Percentiles rank a stretch among this genome's conserved stretches.
Evolutionary conservation across 2,329 filamentous ascomycete species (phyloP).

Genomic region (Paecilomyces sp.): DNA sequence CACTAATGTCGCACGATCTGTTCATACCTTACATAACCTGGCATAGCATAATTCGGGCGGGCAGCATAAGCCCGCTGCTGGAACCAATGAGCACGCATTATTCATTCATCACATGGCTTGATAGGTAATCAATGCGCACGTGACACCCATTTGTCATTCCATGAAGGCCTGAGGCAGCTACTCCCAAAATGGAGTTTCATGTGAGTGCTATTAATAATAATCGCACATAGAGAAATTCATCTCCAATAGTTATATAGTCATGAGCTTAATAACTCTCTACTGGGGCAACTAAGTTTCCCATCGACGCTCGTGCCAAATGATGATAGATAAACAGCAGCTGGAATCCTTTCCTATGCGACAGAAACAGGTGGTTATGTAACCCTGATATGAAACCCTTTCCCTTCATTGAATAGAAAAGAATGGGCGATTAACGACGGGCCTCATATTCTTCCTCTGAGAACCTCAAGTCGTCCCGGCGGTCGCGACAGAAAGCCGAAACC

Average conservation of each 20-base stretch:
- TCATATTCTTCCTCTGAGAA: conserved; percentile 29
- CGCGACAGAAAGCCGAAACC: conserved; percentile 40
- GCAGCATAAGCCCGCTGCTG: too few relatives aligned
- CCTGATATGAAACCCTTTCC: conserved; percentile 45
- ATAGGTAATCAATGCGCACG: not conserved
- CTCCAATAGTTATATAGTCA: too few relatives aligned
- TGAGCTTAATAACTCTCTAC: too few relatives aligned
- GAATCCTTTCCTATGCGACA: not conserved
- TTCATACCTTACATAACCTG: too few relatives aligned
- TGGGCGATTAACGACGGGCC: conserved; percentile 46
- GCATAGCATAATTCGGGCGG: too few relatives aligned
- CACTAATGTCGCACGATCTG: too few relatives aligned
- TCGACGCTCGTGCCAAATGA: not conserved
- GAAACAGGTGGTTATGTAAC: conserved; percentile 26
- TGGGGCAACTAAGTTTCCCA: not conserved
- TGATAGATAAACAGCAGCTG: not conserved
- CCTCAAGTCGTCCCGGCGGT: conserved; percentile 30
- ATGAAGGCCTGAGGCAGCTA: not conserved
- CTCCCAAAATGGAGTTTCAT: not conserved
- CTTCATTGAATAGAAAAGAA: conserved; percentile 38
- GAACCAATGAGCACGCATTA: too few relatives aligned
- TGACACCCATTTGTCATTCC: not conserved
- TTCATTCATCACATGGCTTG: not conserved
- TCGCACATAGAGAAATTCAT: not conserved
- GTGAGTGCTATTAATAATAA: not conserved